A percentile compares a stretch with the other conserved stretches of the same genome.
Evolutionary conservation across 139 green algal species (phyloP).

Genomic region (Coccomyxa sp.): DNA sequence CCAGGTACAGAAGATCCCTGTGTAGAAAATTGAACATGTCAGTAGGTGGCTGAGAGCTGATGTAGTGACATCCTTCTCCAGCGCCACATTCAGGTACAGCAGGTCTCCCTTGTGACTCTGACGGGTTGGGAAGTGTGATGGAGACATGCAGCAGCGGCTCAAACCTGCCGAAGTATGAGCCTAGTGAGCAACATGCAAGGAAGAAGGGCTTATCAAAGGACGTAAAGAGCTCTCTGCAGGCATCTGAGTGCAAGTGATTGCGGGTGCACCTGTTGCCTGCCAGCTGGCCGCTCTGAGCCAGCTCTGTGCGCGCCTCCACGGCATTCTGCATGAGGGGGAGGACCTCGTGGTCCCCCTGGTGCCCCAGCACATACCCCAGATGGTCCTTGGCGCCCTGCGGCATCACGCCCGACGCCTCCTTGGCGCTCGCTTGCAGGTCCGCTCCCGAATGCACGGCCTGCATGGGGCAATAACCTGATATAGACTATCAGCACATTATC

Average conservation of each 20-base stretch:
- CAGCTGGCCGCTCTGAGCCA: constrained; percentile 57
- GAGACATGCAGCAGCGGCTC: too few relatives aligned
- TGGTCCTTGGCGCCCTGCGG: constrained; percentile 63
- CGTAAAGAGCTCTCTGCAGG: too few relatives aligned
- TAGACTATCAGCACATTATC: constrained; percentile 84
- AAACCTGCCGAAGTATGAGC: too few relatives aligned
- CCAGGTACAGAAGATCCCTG: constrained; percentile 93
- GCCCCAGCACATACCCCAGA: constrained; percentile 78
- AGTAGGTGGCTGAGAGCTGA: constrained; percentile 40
- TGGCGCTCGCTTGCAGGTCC: constrained; percentile 66
- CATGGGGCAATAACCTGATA: not conserved
- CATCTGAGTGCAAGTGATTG: too few relatives aligned
- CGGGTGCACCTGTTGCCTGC: constrained; percentile 37
- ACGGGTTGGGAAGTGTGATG: too few relatives aligned
- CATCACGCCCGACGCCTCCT: constrained; percentile 43
- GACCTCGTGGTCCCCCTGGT: constrained; percentile 55
- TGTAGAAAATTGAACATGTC: not conserved
- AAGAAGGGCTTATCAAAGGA: too few relatives aligned
- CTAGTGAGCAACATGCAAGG: too few relatives aligned
- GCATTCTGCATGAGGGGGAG: constrained; percentile 83
- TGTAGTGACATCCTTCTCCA: constrained; percentile 80
- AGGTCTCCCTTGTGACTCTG: too few relatives aligned
- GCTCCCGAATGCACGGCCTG: constrained; percentile 75
- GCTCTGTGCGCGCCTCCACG: constrained; percentile 86
- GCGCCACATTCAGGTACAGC: constrained; percentile 95